phyloP scores from a whole-genome alignment of 129 eudicot species.

The Helianthus annuus region HanXRQr2.0-SUNRISE NC_035434.2:164696957-164697456 shows the following conservation, averaged over 20 bases:
- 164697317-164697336: constrained; percentile 9
- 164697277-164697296: constrained; percentile 13
- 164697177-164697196: neutral
- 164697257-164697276: neutral
- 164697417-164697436: no score
- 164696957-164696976: no score
- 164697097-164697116: no score
- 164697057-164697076: no score
- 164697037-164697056: no score
- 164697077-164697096: no score
- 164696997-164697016: no score
- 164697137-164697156: neutral
- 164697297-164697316: neutral
- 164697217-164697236: neutral
- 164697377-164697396: constrained; percentile 29
- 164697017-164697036: no score
- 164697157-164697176: neutral
- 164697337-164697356: neutral
- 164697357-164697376: neutral
- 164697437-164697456: no score
- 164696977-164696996: no score
- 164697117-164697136: no score
- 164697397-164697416: constrained; percentile 19
- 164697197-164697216: constrained; percentile 11
- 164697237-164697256: constrained; percentile 13